Percentiles rank a stretch among this genome's conserved stretches.
Evolutionary conservation across 139 green algal species (phyloP).

Genomic region (Chlamydomonas incerta): DNA sequence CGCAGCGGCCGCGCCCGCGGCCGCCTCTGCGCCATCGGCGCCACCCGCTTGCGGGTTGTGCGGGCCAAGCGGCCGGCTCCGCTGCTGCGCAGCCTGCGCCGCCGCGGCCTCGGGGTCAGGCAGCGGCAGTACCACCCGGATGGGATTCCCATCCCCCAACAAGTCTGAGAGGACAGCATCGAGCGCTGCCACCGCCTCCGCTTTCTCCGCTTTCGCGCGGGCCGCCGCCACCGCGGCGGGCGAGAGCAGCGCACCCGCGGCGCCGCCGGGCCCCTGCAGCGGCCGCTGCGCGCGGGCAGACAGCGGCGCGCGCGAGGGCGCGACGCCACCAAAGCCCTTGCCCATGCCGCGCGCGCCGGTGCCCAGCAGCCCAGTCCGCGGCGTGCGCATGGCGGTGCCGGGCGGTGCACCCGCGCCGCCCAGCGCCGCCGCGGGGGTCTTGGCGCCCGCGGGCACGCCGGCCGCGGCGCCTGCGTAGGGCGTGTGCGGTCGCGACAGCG

Average conservation of each 20-base stretch:
- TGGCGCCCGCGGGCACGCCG: neutral
- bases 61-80: neutral
- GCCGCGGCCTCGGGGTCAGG: neutral
- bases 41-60: neutral
- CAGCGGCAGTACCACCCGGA: constrained; percentile 6
- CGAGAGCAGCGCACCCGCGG: neutral
- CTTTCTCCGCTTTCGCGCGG: neutral
- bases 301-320: constrained; percentile 20
- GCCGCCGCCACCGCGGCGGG: neutral
- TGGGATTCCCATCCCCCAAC: neutral
- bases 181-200: neutral
- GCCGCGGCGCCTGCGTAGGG: neutral
- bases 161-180: too few species aligned
- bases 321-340: neutral
- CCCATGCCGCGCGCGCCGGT: neutral
- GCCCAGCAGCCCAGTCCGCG: constrained; percentile 5
- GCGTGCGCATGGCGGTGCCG: constrained; percentile 1
- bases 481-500: neutral
- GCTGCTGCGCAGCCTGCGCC: neutral
- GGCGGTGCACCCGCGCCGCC: neutral
- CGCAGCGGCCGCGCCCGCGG: neutral
- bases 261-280: neutral
- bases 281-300: neutral
- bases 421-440: neutral
- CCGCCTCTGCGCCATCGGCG: neutral